These are phyloP conservation scores for Coccomyxa sp. DNA, from an alignment of 139 green algal species.

Conservation along the genomic window DNA sequence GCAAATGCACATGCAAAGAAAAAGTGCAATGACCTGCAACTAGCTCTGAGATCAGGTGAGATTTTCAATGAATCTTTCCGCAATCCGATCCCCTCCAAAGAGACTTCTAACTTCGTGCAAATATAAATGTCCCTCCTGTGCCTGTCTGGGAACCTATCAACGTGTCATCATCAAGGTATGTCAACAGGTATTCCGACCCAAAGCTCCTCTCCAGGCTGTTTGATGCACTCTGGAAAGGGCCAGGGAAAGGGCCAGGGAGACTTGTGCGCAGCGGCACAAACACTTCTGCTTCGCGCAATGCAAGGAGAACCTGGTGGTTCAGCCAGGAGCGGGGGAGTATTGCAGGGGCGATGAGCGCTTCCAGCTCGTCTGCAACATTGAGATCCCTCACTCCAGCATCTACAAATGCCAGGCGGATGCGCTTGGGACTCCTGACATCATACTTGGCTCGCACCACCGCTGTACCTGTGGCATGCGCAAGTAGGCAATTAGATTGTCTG, in stretches of 20 bases:
- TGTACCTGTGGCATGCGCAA: background rate
- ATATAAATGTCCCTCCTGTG: conserved; percentile 40
- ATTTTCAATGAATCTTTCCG: too few relatives aligned
- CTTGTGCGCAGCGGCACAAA: background rate
- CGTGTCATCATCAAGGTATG: conserved; percentile 38
- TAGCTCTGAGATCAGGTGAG: too few relatives aligned
- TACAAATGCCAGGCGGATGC: conserved; percentile 37
- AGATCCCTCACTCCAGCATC: conserved; percentile 33
- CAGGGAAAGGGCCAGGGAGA: background rate
- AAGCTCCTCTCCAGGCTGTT: conserved; percentile 1
- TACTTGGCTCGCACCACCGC: conserved; percentile 36
- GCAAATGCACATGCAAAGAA: too few relatives aligned
- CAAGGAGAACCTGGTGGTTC: conserved; percentile 31
- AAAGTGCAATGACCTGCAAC: too few relatives aligned
- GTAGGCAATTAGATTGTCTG: too few relatives aligned
- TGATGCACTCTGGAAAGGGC: background rate
- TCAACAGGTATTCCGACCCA: conserved; percentile 37
- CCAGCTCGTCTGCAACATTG: conserved; percentile 8
- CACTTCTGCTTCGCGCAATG: conserved; percentile 26
- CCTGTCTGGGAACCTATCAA: conserved; percentile 37
- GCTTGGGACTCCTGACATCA: conserved; percentile 20
- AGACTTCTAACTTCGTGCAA: conserved; percentile 5
- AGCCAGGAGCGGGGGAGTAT: conserved; percentile 36
- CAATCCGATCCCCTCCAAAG: too few relatives aligned
- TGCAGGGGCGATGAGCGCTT: conserved; percentile 37